These are phyloP conservation scores for Daldinia vernicosa DNA, from an alignment of 495 filamentous ascomycete genomes.

Conservation along the genomic window DNA sequence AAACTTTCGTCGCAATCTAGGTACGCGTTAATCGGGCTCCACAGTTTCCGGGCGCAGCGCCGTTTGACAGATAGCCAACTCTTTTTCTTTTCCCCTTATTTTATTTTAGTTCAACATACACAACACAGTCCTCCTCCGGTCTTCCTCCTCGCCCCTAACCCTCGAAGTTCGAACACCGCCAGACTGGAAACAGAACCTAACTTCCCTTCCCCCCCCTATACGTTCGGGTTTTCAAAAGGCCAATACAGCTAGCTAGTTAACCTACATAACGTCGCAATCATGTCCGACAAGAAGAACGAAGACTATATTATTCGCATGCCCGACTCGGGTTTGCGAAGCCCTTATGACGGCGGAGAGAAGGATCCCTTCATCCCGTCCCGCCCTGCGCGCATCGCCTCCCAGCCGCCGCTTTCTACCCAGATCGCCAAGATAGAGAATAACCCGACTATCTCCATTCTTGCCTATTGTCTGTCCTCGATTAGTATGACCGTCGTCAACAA, in stretches of 20 bases:
- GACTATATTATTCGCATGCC: conserved; percentile 79
- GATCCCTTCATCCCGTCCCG: conserved; percentile 56
- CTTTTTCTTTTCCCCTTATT: conserved; percentile 41
- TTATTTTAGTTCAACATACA: conserved; percentile 8
- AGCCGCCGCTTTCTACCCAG: conserved; percentile 28
- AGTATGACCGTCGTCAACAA: conserved; percentile 99
- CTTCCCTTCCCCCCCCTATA: neutral
- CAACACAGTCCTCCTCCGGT: conserved; percentile 21
- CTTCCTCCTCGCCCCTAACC: conserved; percentile 39
- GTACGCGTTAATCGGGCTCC: conserved; percentile 37
- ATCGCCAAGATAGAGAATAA: conserved; percentile 69
- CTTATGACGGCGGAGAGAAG: conserved; percentile 63
- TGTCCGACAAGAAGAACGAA: conserved; percentile 84
- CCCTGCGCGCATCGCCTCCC: conserved; percentile 36
- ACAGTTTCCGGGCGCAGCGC: conserved; percentile 35
- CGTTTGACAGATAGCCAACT: conserved; percentile 36
- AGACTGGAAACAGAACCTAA: conserved; percentile 12
- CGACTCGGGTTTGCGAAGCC: conserved; percentile 52
- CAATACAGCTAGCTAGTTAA: conserved; percentile 33
- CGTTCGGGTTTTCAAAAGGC: conserved; percentile 65
- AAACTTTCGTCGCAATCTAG: conserved; percentile 32
- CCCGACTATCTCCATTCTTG: conserved; percentile 80
- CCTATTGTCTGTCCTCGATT: conserved; percentile 94
- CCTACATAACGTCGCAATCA: conserved; percentile 48
- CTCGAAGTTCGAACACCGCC: conserved; percentile 25